These are phyloP conservation scores for Aspergillus asperescens DNA, from an alignment of 495 filamentous ascomycete species.

Conservation along the genomic window DNA sequence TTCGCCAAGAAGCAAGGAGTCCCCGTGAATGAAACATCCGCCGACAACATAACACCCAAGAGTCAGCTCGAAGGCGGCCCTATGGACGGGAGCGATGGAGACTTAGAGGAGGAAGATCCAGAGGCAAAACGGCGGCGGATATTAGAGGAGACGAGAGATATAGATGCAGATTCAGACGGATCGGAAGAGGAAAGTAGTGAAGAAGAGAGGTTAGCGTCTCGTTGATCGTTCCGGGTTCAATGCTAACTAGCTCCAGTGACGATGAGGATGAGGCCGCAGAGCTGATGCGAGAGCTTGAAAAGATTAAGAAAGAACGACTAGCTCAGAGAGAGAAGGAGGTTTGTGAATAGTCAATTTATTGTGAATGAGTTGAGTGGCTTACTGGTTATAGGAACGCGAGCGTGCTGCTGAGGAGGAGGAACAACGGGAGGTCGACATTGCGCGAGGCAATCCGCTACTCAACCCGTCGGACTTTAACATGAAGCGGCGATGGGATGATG, in stretches of 20 bases:
- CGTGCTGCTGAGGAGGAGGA: constrained; percentile 72
- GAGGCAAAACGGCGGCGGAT: constrained; percentile 83
- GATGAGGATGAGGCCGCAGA: constrained; percentile 88
- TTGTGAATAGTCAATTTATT: constrained; percentile 4
- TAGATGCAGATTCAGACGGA: constrained; percentile 82
- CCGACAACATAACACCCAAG: constrained; percentile 49
- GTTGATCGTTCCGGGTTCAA: neutral
- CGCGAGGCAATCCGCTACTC: constrained; percentile 84
- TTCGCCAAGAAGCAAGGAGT: constrained; percentile 76
- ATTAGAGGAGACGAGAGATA: constrained; percentile 80
- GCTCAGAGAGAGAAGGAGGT: constrained; percentile 83
- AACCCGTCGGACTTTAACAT: constrained; percentile 56
- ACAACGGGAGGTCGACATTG: constrained; percentile 80
- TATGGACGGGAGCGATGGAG: constrained; percentile 25
- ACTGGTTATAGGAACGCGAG: constrained; percentile 57
- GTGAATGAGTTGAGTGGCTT: neutral
- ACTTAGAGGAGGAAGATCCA: constrained; percentile 59
- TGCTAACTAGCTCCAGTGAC: constrained; percentile 43
- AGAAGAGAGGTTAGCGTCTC: constrained; percentile 52
- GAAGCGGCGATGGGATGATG: constrained; percentile 81
- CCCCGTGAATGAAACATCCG: constrained; percentile 35
- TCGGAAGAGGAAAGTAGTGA: constrained; percentile 66
- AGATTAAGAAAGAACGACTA: constrained; percentile 84
- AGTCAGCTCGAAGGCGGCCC: constrained; percentile 56
- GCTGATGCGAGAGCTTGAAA: constrained; percentile 85